Percentiles rank a stretch among this genome's conserved stretches.
Evolutionary conservation across 495 filamentous ascomycete genomes (phyloP).

Genomic region (Neurospora sp.): DNA sequence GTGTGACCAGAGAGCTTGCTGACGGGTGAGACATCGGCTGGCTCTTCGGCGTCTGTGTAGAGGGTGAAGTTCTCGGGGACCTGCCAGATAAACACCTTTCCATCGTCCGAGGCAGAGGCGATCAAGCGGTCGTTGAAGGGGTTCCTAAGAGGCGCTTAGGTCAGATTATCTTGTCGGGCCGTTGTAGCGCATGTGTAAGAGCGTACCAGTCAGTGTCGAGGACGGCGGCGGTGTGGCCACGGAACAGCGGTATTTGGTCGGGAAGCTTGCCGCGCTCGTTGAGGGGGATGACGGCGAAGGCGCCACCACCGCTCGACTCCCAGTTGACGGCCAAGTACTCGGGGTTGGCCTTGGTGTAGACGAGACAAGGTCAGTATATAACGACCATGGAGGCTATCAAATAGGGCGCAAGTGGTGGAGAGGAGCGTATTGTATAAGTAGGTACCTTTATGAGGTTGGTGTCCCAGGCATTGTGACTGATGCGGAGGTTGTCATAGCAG

Average conservation of each 20-base stretch:
- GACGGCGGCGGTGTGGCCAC: constrained; percentile 89
- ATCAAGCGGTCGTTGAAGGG: constrained; percentile 91
- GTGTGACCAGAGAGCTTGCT: constrained; percentile 70
- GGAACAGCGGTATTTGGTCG: constrained; percentile 87
- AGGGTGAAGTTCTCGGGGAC: constrained; percentile 84
- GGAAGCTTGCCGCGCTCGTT: constrained; percentile 81
- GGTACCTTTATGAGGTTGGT: constrained; percentile 90
- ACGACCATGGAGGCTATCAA: not conserved
- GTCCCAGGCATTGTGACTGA: constrained; percentile 98
- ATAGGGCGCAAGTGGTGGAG: not conserved
- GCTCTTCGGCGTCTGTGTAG: constrained; percentile 71
- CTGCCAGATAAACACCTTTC: constrained; percentile 92
- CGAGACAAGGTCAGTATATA: constrained; percentile 17
- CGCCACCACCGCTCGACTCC: constrained; percentile 93
- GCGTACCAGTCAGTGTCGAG: constrained; percentile 92
- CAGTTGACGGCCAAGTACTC: constrained; percentile 95
- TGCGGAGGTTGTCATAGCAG: constrained; percentile 90
- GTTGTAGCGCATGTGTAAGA: not conserved
- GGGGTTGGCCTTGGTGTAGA: constrained; percentile 65
- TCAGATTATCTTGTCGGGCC: constrained; percentile 18
- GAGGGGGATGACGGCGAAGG: constrained; percentile 91
- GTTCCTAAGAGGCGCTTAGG: constrained; percentile 48
- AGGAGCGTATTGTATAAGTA: not conserved
- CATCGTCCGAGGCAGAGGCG: constrained; percentile 91
- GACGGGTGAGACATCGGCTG: constrained; percentile 68